Evolutionary conservation across 2,329 filamentous ascomycete species (phyloP), one percentile per base, ranked within the genome.

Genomic region (Trichothecium sympodiale): DNA sequence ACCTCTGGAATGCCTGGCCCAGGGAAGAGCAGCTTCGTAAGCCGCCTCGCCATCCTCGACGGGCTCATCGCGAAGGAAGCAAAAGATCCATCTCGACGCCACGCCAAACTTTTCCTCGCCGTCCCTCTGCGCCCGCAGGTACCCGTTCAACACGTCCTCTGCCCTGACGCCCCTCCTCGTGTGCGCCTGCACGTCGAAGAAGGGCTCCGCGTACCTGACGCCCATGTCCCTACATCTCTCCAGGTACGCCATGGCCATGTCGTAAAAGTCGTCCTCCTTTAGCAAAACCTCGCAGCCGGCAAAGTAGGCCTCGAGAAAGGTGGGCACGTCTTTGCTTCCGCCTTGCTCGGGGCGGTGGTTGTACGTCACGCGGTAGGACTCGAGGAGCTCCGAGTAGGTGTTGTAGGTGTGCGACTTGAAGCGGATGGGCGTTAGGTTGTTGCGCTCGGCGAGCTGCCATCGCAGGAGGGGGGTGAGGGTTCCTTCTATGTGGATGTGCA

Each of bases 131-230:
- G 77, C 80, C 2, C 61, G 60, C 1, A 59, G 59, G 48, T 83
- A 75, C 4, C 80, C 81, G 4, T 54, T 50, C 3, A 84, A 64
- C 13, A 85, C 67, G 2, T 70, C 76, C 12, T 64, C 57, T 48
- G 81, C 77, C 3, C 62, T 43, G 4, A 86, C 58, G 4, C 77
- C 76, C 12, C 80, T 68, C 10, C 56, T 57, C 4, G 74, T 67
- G 56, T 86, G 81, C 2, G 77, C 79, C 53, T 86, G 80, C 3
- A 81, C 80, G 52, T 86, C 81, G 59, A 86, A 86, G 60, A 84
- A 86, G 40, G 83, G 67, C 53, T 86, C 81, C 13, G 77, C 77
- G 49, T 86, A 80, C 32, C 71, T 64, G 2, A 85, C 74, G 32
- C 72, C 73, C 42, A 83, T 72, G 2, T 59, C 57, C 29, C 73